Evolutionary conservation across 805 yeast species (phyloP).

Genomic region (Saturnispora zaruensis): DNA sequence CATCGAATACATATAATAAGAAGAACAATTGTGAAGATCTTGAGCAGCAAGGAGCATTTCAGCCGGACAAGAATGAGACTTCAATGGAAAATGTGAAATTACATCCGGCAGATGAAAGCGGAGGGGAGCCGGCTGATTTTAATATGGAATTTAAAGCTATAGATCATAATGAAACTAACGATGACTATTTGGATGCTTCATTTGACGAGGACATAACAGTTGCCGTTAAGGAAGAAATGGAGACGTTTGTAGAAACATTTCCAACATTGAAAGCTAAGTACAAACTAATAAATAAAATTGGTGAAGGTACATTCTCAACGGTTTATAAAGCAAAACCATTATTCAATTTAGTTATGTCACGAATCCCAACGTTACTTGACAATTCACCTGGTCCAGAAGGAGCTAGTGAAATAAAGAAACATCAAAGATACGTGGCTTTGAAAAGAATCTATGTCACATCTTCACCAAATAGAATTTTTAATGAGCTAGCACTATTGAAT

Average conservation of each 20-base stretch:
- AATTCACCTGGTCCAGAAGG: neutral
- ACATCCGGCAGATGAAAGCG: neutral
- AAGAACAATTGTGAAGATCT: neutral
- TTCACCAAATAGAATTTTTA: conserved; percentile 83
- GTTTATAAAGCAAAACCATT: conserved; percentile 54
- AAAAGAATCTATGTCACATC: conserved; percentile 93
- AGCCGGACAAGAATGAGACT: neutral
- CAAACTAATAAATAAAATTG: conserved; percentile 42
- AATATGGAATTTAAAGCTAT: neutral
- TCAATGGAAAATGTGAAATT: neutral
- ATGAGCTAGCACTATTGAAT: conserved; percentile 75
- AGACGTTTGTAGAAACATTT: conserved; percentile 22
- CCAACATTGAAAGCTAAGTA: conserved; percentile 29
- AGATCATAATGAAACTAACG: neutral
- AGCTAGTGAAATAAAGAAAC: conserved; percentile 6
- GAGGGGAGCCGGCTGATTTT: neutral
- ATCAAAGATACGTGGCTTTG: conserved; percentile 59
- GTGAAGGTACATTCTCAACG: conserved; percentile 78
- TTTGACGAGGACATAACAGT: conserved; percentile 12
- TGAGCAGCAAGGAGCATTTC: neutral
- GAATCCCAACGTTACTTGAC: neutral
- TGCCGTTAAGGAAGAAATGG: conserved; percentile 30
- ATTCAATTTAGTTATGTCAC: conserved; percentile 14
- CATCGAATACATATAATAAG: neutral
- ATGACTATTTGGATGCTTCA: conserved; percentile 1